phyloP scores from a whole-genome alignment of 2,329 filamentous ascomycete species.

The Colletotrichum nymphaeae region DNA sequence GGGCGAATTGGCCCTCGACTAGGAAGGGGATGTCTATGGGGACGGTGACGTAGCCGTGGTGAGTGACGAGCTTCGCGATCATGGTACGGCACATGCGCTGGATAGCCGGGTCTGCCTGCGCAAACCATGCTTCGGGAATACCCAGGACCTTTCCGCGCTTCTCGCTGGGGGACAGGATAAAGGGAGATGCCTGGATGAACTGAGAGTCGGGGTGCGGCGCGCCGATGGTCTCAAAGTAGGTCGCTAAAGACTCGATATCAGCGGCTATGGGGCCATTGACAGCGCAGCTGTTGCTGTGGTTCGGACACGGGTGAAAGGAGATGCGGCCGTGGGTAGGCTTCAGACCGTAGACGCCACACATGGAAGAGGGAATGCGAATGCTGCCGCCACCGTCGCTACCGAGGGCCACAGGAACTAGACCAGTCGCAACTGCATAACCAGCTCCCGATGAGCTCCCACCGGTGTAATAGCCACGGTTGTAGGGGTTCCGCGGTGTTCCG shows the following conservation, averaged over 20 bases:
- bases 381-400: conserved; percentile 81
- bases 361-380: conserved; percentile 78
- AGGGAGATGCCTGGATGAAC: conserved; percentile 57
- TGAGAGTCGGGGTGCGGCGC: conserved; percentile 69
- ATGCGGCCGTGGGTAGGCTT: conserved; percentile 78
- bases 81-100: conserved; percentile 54
- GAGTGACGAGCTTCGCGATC: conserved; percentile 63
- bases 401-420: conserved; percentile 77
- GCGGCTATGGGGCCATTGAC: conserved; percentile 76
- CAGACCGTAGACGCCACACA: conserved; percentile 80
- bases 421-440: conserved; percentile 76
- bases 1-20: conserved; percentile 75
- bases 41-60: conserved; percentile 64
- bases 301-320: conserved; percentile 69
- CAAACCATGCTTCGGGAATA: conserved; percentile 74
- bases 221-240: conserved; percentile 73
- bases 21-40: conserved; percentile 69
- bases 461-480: conserved; percentile 78
- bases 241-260: conserved; percentile 74
- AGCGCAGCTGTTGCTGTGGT: conserved; percentile 70
- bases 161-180: conserved; percentile 41
- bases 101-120: conserved; percentile 52
- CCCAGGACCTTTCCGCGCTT: conserved; percentile 65
- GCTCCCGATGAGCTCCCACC: conserved; percentile 82
- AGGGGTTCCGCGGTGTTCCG: conserved; percentile 82